Evolutionary conservation across 352 stramenopile genomes (phyloP).

Genomic region (Globisporangium irregulare): DNA sequence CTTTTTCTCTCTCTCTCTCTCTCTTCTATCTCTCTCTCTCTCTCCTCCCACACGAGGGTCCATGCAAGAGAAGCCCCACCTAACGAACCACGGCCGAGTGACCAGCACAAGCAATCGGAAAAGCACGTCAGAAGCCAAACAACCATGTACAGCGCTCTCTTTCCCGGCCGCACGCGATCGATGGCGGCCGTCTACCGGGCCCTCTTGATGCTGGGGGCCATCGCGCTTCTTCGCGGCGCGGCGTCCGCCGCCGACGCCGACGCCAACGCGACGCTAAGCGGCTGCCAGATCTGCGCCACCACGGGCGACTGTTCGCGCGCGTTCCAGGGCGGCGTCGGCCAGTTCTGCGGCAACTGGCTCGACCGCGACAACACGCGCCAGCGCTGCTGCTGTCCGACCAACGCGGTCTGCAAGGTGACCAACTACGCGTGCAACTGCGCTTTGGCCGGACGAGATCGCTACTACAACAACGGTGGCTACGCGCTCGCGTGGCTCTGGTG

Average conservation of each 20-base stretch:
- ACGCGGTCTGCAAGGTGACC: conserved; percentile 39
- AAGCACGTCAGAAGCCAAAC: background rate
- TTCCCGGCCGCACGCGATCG: background rate
- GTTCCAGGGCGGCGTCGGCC: conserved; percentile 27
- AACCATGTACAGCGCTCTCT: background rate
- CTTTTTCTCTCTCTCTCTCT: too few species aligned
- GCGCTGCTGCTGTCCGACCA: conserved; percentile 44
- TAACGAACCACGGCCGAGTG: too few species aligned
- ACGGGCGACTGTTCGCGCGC: conserved; percentile 40
- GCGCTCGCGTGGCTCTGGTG: conserved; percentile 45
- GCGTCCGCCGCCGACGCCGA: background rate
- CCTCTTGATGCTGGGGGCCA: background rate
- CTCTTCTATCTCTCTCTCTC: too few species aligned
- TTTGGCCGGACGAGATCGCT: background rate
- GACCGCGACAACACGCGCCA: conserved; percentile 38
- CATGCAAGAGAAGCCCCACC: too few species aligned
- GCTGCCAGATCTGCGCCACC: conserved; percentile 45
- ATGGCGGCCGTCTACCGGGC: background rate
- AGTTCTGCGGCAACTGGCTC: conserved; percentile 59
- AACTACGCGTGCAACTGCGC: conserved; percentile 53
- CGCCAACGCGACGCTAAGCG: conserved; percentile 27
- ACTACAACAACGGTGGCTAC: conserved; percentile 6
- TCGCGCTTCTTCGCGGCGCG: background rate
- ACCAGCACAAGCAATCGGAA: background rate
- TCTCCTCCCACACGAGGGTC: too few species aligned